A percentile compares a stretch with the other conserved stretches of the same genome.
Conservation (phyloP, 345 rosid species). For the Eucalyptus erythrocorys region DNA sequence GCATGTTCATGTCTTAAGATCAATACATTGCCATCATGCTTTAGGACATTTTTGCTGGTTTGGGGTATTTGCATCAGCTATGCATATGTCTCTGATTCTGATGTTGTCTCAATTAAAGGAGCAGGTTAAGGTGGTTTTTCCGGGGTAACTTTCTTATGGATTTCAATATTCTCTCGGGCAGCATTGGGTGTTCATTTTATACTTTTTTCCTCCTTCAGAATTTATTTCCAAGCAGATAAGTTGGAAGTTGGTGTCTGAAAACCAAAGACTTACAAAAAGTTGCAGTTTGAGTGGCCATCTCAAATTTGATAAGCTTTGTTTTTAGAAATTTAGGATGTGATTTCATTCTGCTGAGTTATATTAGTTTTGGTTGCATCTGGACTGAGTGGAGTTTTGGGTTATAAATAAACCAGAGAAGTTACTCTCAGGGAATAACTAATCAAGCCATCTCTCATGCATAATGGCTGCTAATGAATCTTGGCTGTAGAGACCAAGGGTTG, state of each 20-base stretch:
- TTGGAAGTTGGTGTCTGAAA: neutral
- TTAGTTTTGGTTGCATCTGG: neutral
- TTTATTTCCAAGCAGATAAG: neutral
- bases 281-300: neutral
- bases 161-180: neutral
- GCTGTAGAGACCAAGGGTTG: neutral
- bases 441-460: neutral
- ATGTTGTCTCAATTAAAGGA: neutral
- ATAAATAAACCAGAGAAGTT: neutral
- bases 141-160: neutral
- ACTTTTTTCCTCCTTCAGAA: neutral
- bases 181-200: neutral
- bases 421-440: neutral
- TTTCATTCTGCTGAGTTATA: neutral
- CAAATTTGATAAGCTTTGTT: neutral
- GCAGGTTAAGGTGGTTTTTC: neutral
- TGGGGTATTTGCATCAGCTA: neutral
- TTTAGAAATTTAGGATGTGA: neutral
- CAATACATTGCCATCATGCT: neutral
- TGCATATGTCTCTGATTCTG: neutral
- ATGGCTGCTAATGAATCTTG: neutral
- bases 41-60: neutral
- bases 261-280: neutral
- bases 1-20: neutral
- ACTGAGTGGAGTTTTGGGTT: neutral